phyloP scores from a whole-genome alignment of 1,284 basidiomycete species.

The Puccinia novopanici region DNA sequence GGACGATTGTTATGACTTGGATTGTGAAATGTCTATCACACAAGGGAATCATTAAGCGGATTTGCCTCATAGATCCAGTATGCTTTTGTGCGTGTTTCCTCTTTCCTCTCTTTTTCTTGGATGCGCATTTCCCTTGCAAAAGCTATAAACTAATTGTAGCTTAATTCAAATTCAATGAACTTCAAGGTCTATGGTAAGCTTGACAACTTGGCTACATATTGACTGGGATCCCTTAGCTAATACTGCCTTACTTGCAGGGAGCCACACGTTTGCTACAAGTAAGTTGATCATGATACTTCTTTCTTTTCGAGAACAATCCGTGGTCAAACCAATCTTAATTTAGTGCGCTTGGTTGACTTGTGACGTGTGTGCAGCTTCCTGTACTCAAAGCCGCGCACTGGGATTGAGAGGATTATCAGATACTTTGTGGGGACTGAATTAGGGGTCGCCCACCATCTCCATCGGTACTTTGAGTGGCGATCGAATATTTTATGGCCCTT shows the following conservation, averaged over 20 bases:
- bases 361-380: constrained; percentile 34
- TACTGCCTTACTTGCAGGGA: constrained; percentile 21
- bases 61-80: constrained; percentile 53
- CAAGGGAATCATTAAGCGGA: constrained; percentile 46
- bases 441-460: constrained; percentile 38
- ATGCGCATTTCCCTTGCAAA: constrained; percentile 53
- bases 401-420: constrained; percentile 42
- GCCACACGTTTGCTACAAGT: constrained; percentile 48
- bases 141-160: constrained; percentile 51
- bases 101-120: background rate
- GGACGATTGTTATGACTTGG: constrained; percentile 57
- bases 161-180: background rate
- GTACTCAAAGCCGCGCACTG: constrained; percentile 31
- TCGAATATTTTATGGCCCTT: constrained; percentile 56
- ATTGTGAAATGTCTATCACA: constrained; percentile 56
- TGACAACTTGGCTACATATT: constrained; percentile 53
- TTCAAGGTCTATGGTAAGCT: constrained; percentile 34
- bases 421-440: constrained; percentile 43
- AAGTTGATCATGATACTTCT: background rate
- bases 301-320: background rate
- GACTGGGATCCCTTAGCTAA: constrained; percentile 30
- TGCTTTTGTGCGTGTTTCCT: constrained; percentile 54
- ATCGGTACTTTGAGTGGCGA: constrained; percentile 46
- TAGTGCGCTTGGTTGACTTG: background rate
- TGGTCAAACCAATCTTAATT: background rate